Base-by-base conservation (phyloP, 352 stramenopile species). In the Peronospora farinosa region DNA sequence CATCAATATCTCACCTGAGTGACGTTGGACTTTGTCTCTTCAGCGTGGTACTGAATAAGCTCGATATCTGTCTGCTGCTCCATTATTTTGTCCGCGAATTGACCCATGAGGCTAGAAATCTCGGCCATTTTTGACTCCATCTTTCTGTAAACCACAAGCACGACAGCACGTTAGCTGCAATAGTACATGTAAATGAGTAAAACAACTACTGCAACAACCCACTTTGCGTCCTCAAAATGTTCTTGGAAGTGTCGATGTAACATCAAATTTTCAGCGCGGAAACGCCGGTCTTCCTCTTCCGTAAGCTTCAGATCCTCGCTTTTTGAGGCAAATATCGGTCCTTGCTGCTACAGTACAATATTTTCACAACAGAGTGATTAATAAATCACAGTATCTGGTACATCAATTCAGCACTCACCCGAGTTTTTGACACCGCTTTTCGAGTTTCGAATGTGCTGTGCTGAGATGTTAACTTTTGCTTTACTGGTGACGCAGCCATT, bases 71-170 rank as follows among this genome's bases (percentile, higher is more conserved):
- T 69, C 30, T 91, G 77, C 40, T 94, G 83, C 41, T 86, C 73
- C 51, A 86, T 84, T 51, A 94, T 86, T 36, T 94, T 90, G 53
- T 89, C 73, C 0, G 83, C 67, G 31, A 94, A 94, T 36, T 94
- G 80, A 3, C 74, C 63, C 80, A 94, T 92, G 33, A 94, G 66
- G 40, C 71, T 82, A 7, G 79, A 91, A 50, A 94, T 92, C 43
- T 86, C 83, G 10, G 77, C 61, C 76, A 94, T 91, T 51, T 88
- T 88, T 8, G 72, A 74, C 60, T 94, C 83, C 68, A 94, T 87
- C 67, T 78, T 74, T 39, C 82, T 92, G 42, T 25, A 31, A 1
- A 36, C 2, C 33, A 31, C 3, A 44, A 6, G 25, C 12, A 13
- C 21, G 52, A 45, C 3, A 2, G 17, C n/a, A 50, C 6, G 11